Evolutionary conservation across 2,329 filamentous ascomycete genomes (phyloP).

Genomic region (Fusarium ambrosium): DNA sequence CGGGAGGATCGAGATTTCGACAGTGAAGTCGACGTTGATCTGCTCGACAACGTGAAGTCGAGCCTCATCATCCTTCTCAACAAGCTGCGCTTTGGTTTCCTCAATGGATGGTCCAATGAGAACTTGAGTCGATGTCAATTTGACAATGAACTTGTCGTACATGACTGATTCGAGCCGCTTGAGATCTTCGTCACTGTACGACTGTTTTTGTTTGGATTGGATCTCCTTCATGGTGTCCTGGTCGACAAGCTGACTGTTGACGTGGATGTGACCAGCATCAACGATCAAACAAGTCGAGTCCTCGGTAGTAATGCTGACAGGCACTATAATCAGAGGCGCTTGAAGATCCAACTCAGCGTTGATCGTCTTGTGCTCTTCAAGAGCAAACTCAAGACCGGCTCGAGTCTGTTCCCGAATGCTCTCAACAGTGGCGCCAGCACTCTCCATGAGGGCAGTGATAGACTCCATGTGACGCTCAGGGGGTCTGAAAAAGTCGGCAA

Average conservation of each 20-base stretch:
- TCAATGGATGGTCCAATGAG: constrained; percentile 95
- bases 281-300: constrained; percentile 91
- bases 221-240: constrained; percentile 90
- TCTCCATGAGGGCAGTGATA: constrained; percentile 94
- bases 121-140: constrained; percentile 93
- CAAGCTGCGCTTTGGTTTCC: constrained; percentile 86
- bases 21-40: constrained; percentile 96
- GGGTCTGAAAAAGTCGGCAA: constrained; percentile 95
- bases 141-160: constrained; percentile 97
- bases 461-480: constrained; percentile 99
- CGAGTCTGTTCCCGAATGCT: constrained; percentile 95
- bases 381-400: constrained; percentile 93
- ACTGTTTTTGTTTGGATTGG: constrained; percentile 88
- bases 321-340: constrained; percentile 95
- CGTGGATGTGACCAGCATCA: constrained; percentile 94
- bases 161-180: constrained; percentile 90
- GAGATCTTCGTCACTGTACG: constrained; percentile 91
- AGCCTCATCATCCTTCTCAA: constrained; percentile 74
- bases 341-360: constrained; percentile 96
- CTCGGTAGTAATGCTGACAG: constrained; percentile 87
- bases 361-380: constrained; percentile 98
- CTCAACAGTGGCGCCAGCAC: constrained; percentile 94
- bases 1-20: constrained; percentile 97
- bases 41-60: constrained; percentile 92
- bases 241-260: constrained; percentile 94